Percentiles rank a stretch among this genome's conserved stretches.
Conservation (phyloP, 805 yeast genomes). For the Saccharomycopsis microspora region DNA sequence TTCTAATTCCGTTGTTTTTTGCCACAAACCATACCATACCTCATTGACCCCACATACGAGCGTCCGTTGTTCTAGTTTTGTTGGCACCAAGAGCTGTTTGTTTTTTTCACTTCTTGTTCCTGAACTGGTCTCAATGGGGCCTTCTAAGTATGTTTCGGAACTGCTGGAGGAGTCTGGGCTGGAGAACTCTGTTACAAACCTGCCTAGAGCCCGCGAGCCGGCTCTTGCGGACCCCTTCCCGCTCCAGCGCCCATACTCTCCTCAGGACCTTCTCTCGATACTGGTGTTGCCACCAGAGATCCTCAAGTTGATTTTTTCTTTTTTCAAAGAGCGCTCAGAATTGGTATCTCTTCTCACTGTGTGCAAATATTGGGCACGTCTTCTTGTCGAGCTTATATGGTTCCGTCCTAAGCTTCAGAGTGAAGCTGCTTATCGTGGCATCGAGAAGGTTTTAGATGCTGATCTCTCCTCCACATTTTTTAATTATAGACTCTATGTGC, state of each 20-base stretch:
- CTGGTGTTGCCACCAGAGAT: slow-evolving; percentile 39
- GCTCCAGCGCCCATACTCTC: background rate
- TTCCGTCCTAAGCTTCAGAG: slow-evolving; percentile 68
- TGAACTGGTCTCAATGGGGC: no score
- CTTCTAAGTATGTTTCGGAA: slow-evolving; percentile 1
- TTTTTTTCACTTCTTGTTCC: no score
- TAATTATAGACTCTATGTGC: slow-evolving; percentile 59
- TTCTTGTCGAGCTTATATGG: slow-evolving; percentile 75
- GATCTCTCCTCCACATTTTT: slow-evolving; percentile 42
- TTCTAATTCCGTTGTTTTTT: no score
- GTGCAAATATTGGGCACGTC: slow-evolving; percentile 70
- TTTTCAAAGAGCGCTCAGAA: slow-evolving; percentile 48
- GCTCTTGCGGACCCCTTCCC: background rate
- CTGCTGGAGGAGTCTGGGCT: slow-evolving; percentile 3
- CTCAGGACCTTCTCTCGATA: slow-evolving; percentile 10
- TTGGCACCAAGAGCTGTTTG: no score
- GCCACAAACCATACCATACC: no score
- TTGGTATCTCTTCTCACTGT: slow-evolving; percentile 54
- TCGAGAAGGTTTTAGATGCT: slow-evolving; percentile 42
- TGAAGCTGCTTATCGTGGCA: slow-evolving; percentile 35
- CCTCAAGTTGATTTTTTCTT: slow-evolving; percentile 52
- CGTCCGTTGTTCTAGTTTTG: no score
- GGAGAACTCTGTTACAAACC: slow-evolving; percentile 2
- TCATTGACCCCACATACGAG: no score
- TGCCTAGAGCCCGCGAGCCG: background rate